Conservation (phyloP, 495 filamentous ascomycete genomes). For the Penicillium canariense region DNA sequence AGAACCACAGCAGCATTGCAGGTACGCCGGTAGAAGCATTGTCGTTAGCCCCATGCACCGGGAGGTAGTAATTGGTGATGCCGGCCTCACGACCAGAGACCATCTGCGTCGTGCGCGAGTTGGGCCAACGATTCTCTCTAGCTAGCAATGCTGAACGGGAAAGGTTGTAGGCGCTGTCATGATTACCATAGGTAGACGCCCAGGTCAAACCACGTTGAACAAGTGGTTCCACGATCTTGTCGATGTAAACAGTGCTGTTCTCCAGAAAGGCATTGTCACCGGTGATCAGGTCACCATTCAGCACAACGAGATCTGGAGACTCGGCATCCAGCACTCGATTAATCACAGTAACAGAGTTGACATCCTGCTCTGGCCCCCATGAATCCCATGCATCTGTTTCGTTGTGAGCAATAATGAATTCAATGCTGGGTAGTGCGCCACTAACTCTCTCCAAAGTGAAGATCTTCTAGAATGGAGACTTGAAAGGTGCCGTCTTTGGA, state of each 20-base stretch:
- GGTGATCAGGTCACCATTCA: constrained; percentile 72
- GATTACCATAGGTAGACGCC: constrained; percentile 71
- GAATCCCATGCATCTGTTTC: constrained; percentile 40
- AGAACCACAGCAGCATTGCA: constrained; percentile 65
- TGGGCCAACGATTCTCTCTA: constrained; percentile 50
- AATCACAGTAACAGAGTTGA: constrained; percentile 57
- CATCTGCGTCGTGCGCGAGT: constrained; percentile 48
- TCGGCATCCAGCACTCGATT: constrained; percentile 56
- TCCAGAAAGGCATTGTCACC: constrained; percentile 60
- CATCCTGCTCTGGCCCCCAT: constrained; percentile 60
- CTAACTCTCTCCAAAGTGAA: constrained; percentile 58
- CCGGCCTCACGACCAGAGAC: constrained; percentile 46
- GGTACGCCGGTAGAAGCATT: constrained; percentile 27
- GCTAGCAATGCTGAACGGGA: constrained; percentile 51
- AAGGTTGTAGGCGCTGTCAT: constrained; percentile 62
- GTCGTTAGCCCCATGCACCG: constrained; percentile 36
- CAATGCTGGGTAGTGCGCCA: background rate
- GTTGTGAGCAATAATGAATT: background rate
- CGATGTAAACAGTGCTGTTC: constrained; percentile 58
- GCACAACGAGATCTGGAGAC: constrained; percentile 54
- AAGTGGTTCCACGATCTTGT: constrained; percentile 59
- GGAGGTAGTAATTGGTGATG: constrained; percentile 65
- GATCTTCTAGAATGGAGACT: constrained; percentile 5
- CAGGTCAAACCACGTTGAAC: constrained; percentile 52
- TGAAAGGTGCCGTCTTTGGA: constrained; percentile 6